phyloP scores from a whole-genome alignment of 306 rosid genomes.

The Cucumis hystrix region DNA sequence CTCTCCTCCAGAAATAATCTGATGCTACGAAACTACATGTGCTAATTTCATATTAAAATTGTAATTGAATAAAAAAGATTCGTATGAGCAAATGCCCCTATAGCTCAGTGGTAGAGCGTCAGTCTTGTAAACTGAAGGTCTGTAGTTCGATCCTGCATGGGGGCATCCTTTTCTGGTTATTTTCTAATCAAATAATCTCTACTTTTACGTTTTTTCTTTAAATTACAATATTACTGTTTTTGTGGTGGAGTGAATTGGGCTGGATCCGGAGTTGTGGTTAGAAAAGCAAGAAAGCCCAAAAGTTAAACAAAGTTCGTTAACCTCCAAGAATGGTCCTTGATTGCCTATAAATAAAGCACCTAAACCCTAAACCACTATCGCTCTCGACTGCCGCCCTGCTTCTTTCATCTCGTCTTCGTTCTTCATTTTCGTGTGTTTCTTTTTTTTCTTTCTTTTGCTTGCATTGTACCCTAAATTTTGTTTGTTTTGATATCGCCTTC shows the following conservation, averaged over 20 bases:
- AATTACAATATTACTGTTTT: too few relatives aligned
- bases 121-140: background rate
- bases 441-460: background rate
- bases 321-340: background rate
- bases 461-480: background rate
- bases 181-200: too few relatives aligned
- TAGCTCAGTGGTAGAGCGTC: background rate
- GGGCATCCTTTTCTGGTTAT: background rate
- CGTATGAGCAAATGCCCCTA: background rate
- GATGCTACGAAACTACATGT: background rate
- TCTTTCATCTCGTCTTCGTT: background rate
- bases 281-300: background rate
- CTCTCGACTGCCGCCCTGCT: background rate
- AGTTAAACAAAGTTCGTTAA: background rate
- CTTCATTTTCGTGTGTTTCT: background rate
- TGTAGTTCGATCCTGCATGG: background rate
- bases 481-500: constrained; percentile 26
- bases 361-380: background rate
- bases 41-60: too few relatives aligned
- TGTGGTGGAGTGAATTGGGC: background rate
- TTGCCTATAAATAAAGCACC: background rate
- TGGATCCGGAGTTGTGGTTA: background rate
- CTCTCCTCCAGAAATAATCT: background rate
- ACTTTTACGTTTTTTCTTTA: too few relatives aligned
- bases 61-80: too few relatives aligned